Percentiles rank a stretch among this genome's conserved stretches.
Conservation (phyloP, 169 alveolate species). For the Haemoproteus tartakovskyi region DNA sequence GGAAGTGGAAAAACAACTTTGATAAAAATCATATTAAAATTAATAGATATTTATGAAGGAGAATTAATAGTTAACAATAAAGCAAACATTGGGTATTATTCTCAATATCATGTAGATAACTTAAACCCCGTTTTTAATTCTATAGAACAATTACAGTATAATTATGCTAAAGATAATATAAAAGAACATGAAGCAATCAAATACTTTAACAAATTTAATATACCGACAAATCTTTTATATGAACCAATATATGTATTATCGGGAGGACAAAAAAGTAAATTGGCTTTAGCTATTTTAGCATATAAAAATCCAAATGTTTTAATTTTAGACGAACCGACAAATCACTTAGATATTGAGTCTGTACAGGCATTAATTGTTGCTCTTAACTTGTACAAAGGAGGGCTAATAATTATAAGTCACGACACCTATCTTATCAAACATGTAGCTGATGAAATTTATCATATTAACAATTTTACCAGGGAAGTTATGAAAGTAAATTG, state of each 20-base stretch:
- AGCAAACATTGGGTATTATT: constrained; percentile 91
- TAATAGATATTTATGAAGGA: constrained; percentile 87
- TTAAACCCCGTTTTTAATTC: constrained; percentile 92
- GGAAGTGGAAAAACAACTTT: constrained; percentile 98
- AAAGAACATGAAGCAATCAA: constrained; percentile 86
- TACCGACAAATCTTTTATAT: constrained; percentile 90
- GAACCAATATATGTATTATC: constrained; percentile 95
- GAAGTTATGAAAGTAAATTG: constrained; percentile 86
- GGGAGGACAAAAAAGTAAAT: constrained; percentile 97
- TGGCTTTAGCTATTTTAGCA: constrained; percentile 95
- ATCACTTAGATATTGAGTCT: constrained; percentile 97
- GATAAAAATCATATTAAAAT: constrained; percentile 88
- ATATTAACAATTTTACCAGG: constrained; percentile 82
- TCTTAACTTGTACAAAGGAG: constrained; percentile 92
- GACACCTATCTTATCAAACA: constrained; percentile 92
- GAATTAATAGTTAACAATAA: constrained; percentile 88
- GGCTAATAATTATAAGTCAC: constrained; percentile 93
- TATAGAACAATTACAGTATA: constrained; percentile 89
- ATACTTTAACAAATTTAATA: constrained; percentile 93
- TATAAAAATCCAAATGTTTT: constrained; percentile 93
- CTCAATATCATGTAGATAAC: constrained; percentile 95
- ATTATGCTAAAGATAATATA: constrained; percentile 80
- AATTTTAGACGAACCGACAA: constrained; percentile 96
- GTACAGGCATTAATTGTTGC: constrained; percentile 96
- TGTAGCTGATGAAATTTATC: constrained; percentile 91